These are phyloP conservation scores for Phytophthora capsici DNA, from an alignment of 352 stramenopile species.

Conservation along the genomic window DNA sequence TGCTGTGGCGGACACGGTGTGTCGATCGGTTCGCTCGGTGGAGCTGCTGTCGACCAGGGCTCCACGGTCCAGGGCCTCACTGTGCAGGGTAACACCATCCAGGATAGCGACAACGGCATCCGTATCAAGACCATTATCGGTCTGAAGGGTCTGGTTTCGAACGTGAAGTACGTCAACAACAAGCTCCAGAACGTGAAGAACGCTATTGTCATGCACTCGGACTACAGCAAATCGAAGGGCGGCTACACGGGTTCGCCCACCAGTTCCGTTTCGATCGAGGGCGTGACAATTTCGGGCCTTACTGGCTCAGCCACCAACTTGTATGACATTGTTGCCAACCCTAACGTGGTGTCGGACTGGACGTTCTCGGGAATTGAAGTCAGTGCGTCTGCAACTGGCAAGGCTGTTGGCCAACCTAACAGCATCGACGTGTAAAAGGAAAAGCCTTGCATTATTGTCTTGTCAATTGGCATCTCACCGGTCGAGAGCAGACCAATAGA, in stretches of 20 bases:
- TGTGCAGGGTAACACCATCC: slow-evolving; percentile 24
- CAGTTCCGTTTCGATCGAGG: background rate
- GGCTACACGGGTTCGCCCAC: slow-evolving; percentile 31
- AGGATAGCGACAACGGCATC: slow-evolving; percentile 36
- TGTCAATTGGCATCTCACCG: slow-evolving; percentile 1
- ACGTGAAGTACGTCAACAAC: slow-evolving; percentile 24
- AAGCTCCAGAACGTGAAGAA: slow-evolving; percentile 26
- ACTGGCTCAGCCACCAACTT: slow-evolving; percentile 38
- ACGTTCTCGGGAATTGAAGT: background rate
- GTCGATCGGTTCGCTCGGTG: slow-evolving; percentile 44
- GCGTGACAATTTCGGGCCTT: slow-evolving; percentile 27
- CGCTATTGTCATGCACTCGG: slow-evolving; percentile 27
- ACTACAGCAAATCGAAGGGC: slow-evolving; percentile 45
- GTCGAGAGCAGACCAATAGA: slow-evolving; percentile 8
- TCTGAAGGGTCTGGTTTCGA: slow-evolving; percentile 11
- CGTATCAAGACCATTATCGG: slow-evolving; percentile 31
- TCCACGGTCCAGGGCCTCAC: slow-evolving; percentile 36
- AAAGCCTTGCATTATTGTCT: slow-evolving; percentile 1
- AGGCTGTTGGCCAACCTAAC: slow-evolving; percentile 16
- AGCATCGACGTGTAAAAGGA: slow-evolving; percentile 7
- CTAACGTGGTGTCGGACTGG: slow-evolving; percentile 17
- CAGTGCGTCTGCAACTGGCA: slow-evolving; percentile 11
- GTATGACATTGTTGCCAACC: slow-evolving; percentile 42
- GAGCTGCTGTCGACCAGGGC: slow-evolving; percentile 19
- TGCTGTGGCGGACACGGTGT: slow-evolving; percentile 36